phyloP scores from a whole-genome alignment of 2,329 filamentous ascomycete species.

The Xenoacremonium recifei region DNA sequence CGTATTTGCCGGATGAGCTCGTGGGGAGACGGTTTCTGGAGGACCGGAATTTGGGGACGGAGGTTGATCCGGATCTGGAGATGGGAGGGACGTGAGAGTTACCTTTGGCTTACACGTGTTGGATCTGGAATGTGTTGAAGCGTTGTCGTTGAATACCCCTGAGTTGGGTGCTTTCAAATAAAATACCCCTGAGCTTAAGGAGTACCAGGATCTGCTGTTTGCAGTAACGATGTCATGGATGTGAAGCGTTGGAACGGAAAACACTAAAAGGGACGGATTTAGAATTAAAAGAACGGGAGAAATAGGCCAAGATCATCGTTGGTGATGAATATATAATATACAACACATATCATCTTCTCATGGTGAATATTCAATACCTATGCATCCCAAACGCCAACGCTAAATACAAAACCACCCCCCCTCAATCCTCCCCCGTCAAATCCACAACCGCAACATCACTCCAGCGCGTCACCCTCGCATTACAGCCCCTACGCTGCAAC shows the following conservation, averaged over 20 bases:
- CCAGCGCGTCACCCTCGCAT: slow-evolving; percentile 20
- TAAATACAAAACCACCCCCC: background rate
- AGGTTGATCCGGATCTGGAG: slow-evolving; percentile 68
- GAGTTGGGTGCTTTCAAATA: too few species aligned
- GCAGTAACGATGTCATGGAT: too few species aligned
- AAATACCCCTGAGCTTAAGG: too few species aligned
- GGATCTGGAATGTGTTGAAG: too few species aligned
- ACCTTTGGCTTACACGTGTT: background rate
- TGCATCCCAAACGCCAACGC: too few species aligned
- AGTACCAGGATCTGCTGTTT: too few species aligned
- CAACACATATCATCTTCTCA: too few species aligned
- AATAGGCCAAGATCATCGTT: slow-evolving; percentile 1
- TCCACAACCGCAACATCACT: slow-evolving; percentile 35
- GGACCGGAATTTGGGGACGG: slow-evolving; percentile 73
- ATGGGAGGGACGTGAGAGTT: slow-evolving; percentile 29
- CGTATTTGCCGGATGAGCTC: slow-evolving; percentile 82
- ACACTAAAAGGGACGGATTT: too few species aligned
- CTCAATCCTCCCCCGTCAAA: slow-evolving; percentile 28
- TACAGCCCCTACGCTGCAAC: slow-evolving; percentile 13
- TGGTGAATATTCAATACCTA: too few species aligned
- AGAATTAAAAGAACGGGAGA: background rate
- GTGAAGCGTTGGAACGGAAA: too few species aligned
- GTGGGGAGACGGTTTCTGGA: slow-evolving; percentile 73
- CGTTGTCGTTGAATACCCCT: too few species aligned
- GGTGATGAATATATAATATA: background rate